Percentiles rank a stretch among this genome's conserved stretches.
Evolutionary conservation across 2,329 filamentous ascomycete genomes (phyloP).

Genomic region (Ceratocystis alfenasii): DNA sequence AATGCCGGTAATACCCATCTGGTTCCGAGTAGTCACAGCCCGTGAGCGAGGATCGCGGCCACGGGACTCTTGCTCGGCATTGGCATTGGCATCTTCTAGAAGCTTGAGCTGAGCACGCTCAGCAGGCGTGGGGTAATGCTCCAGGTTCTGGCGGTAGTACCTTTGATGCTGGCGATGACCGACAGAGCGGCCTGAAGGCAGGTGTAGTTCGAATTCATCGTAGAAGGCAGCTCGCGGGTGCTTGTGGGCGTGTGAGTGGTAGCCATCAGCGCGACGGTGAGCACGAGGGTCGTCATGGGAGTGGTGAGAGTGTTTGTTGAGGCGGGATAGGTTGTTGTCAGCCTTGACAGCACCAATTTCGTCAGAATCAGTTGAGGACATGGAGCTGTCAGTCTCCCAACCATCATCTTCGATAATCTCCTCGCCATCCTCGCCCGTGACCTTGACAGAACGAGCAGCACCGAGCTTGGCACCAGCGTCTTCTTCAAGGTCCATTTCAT

Average conservation of each 20-base stretch:
- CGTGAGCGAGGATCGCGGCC: slow-evolving; percentile 16
- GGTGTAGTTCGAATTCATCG: slow-evolving; percentile 85
- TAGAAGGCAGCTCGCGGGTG: slow-evolving; percentile 67
- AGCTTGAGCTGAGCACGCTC: slow-evolving; percentile 60
- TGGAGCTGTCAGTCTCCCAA: slow-evolving; percentile 90
- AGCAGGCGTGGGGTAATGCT: slow-evolving; percentile 65
- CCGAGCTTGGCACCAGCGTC: slow-evolving; percentile 59
- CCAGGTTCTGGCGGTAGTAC: slow-evolving; percentile 88
- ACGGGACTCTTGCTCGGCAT: slow-evolving; percentile 23
- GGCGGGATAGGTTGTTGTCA: slow-evolving; percentile 55
- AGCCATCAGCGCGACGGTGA: slow-evolving; percentile 64
- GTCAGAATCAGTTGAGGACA: slow-evolving; percentile 76
- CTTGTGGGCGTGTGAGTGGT: slow-evolving; percentile 72
- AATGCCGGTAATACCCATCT: slow-evolving; percentile 18
- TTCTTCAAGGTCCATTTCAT: slow-evolving; percentile 38
- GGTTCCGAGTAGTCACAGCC: slow-evolving; percentile 13
- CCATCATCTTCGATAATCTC: slow-evolving; percentile 52
- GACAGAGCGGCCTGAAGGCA: slow-evolving; percentile 78
- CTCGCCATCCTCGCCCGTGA: slow-evolving; percentile 40
- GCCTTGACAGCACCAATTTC: slow-evolving; percentile 71
- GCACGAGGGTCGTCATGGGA: slow-evolving; percentile 56
- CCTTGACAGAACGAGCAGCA: slow-evolving; percentile 43
- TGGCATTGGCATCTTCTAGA: slow-evolving; percentile 36
- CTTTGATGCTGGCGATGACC: slow-evolving; percentile 78
- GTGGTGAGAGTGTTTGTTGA: slow-evolving; percentile 64